These are phyloP conservation scores for Chiua virens DNA, from an alignment of 768 basidiomycete genomes.

Conservation along the genomic window DNA sequence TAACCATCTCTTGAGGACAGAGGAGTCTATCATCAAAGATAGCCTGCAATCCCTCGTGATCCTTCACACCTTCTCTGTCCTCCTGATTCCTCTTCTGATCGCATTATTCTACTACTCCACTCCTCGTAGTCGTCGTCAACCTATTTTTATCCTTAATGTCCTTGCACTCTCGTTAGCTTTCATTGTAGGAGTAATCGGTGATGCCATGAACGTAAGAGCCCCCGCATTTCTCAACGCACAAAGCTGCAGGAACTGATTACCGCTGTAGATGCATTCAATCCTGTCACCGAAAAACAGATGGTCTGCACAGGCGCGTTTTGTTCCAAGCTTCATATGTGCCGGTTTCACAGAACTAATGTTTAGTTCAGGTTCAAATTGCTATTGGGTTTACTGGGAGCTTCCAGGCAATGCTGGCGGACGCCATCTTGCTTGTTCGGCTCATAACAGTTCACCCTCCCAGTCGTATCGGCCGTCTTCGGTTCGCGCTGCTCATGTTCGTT, in stretches of 20 bases:
- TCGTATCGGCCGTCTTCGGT: constrained; percentile 1
- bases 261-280: constrained; percentile 20
- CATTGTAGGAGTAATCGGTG: constrained; percentile 1
- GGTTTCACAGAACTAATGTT: background rate
- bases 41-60: constrained; percentile 20
- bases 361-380: constrained; percentile 13
- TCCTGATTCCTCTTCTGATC: constrained; percentile 21
- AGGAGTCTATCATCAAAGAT: no score
- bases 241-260: background rate
- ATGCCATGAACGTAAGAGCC: constrained; percentile 6
- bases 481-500: constrained; percentile 8
- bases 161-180: constrained; percentile 8
- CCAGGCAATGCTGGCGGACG: constrained; percentile 26
- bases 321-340: background rate
- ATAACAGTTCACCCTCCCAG: constrained; percentile 21
- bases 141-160: constrained; percentile 28
- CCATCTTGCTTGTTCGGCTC: constrained; percentile 25
- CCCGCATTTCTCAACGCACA: no score
- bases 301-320: constrained; percentile 5
- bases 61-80: constrained; percentile 22
- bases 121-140: constrained; percentile 12
- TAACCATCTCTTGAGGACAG: no score
- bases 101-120: constrained; percentile 28
- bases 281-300: constrained; percentile 16
- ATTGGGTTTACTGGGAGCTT: constrained; percentile 21